phyloP scores from a whole-genome alignment of 768 basidiomycete genomes.

The Boletus reticuloceps region DNA sequence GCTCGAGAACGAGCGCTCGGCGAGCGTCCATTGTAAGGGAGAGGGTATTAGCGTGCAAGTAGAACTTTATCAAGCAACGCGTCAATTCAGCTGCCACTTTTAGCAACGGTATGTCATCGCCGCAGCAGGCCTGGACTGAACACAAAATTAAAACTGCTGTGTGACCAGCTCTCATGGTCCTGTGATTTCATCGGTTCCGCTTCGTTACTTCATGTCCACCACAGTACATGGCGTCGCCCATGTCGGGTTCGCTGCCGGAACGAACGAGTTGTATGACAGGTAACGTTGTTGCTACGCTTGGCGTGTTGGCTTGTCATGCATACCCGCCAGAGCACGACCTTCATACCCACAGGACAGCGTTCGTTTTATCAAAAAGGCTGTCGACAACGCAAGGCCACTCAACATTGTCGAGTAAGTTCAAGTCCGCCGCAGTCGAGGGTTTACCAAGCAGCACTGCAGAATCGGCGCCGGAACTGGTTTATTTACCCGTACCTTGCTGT shows the following conservation, averaged over 20 bases:
- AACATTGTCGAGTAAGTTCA: constrained; percentile 67
- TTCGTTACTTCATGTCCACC: constrained; percentile 24
- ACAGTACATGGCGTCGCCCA: constrained; percentile 66
- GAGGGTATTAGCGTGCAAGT: background rate
- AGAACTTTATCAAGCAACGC: constrained; percentile 2
- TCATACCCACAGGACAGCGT: constrained; percentile 72
- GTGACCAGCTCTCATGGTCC: too few species aligned
- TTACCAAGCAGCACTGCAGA: constrained; percentile 36
- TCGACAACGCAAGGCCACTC: constrained; percentile 39
- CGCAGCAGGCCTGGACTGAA: too few species aligned
- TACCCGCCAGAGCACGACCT: constrained; percentile 63
- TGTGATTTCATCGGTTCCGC: background rate
- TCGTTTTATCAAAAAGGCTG: constrained; percentile 51
- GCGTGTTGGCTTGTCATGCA: background rate
- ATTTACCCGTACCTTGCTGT: constrained; percentile 79
- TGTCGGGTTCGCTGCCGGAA: constrained; percentile 73
- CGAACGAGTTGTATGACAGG: constrained; percentile 76
- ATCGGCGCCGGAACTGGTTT: constrained; percentile 87
- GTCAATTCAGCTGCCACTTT: too few species aligned
- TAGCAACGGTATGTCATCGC: too few species aligned
- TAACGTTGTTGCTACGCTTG: too few species aligned
- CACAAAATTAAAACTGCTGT: too few species aligned
- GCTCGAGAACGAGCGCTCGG: constrained; percentile 19
- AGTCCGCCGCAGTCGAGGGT: background rate
- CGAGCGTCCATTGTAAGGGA: constrained; percentile 13